phyloP scores from a whole-genome alignment of 805 yeast species.

The Sugiyamaella boreocaroliniensis region DNA sequence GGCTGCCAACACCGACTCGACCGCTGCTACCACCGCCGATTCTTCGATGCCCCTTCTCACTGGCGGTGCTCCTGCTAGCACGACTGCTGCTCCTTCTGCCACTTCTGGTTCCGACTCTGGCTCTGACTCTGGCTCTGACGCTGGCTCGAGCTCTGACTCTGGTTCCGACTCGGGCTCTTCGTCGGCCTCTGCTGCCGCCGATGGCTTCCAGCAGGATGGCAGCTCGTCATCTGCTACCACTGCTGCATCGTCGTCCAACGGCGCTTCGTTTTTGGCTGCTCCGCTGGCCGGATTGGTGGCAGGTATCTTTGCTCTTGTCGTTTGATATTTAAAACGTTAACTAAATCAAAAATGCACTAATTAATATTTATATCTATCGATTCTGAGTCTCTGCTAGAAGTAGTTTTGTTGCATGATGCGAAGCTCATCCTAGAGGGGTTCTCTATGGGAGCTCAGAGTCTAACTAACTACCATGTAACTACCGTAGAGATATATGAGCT shows the following conservation, averaged over 20 bases:
- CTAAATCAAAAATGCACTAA: background rate
- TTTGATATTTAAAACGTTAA: background rate
- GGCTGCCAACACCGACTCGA: background rate
- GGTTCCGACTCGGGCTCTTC: slow-evolving; percentile 9
- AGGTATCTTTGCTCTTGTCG: background rate
- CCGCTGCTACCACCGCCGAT: background rate
- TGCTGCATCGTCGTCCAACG: background rate
- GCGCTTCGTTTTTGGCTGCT: background rate
- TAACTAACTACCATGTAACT: no score
- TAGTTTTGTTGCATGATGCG: no score
- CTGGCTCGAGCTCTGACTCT: slow-evolving; percentile 5
- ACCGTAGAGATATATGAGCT: no score
- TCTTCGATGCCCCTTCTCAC: background rate
- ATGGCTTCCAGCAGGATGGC: background rate
- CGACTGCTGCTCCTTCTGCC: slow-evolving; percentile 15
- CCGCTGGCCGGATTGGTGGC: background rate
- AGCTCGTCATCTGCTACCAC: background rate
- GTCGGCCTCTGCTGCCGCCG: background rate
- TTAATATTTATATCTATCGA: background rate
- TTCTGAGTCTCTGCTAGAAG: no score
- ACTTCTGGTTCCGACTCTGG: slow-evolving; percentile 8
- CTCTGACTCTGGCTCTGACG: slow-evolving; percentile 12
- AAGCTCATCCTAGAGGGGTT: no score
- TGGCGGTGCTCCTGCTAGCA: slow-evolving; percentile 5
- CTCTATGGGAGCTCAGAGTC: no score